Conservation (phyloP, 2,329 filamentous ascomycete species). For the Sphaerulina populicola region DNA sequence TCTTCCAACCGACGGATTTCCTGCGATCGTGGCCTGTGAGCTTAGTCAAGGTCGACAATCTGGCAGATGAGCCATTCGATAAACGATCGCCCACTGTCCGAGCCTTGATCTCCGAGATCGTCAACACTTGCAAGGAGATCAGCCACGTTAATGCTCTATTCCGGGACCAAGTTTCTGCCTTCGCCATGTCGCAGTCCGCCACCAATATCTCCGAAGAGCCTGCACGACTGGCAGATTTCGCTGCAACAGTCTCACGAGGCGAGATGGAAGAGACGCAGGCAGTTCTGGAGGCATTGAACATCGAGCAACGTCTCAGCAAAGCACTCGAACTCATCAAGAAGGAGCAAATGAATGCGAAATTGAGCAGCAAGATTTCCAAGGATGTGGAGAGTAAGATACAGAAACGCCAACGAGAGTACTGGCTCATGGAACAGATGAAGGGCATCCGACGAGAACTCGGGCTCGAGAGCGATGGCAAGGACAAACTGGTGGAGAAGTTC, state of each 20-base stretch:
- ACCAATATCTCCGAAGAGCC: slow-evolving; percentile 94
- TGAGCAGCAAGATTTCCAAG: slow-evolving; percentile 95
- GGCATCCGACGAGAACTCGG: slow-evolving; percentile 91
- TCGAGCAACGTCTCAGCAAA: slow-evolving; percentile 87
- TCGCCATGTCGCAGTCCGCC: slow-evolving; percentile 88
- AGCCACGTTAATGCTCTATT: slow-evolving; percentile 90
- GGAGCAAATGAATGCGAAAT: slow-evolving; percentile 93
- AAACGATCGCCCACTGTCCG: slow-evolving; percentile 82
- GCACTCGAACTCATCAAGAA: slow-evolving; percentile 90
- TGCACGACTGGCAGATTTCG: slow-evolving; percentile 91
- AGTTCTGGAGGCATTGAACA: slow-evolving; percentile 76
- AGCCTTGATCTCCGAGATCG: slow-evolving; percentile 92
- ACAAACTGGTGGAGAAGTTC: slow-evolving; percentile 95
- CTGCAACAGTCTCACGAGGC: slow-evolving; percentile 89
- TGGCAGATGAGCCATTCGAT: slow-evolving; percentile 80
- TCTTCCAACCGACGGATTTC: slow-evolving; percentile 78
- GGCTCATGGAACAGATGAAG: slow-evolving; percentile 99
- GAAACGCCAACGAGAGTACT: slow-evolving; percentile 95
- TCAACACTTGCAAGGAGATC: slow-evolving; percentile 98
- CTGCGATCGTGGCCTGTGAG: slow-evolving; percentile 85
- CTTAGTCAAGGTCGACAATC: slow-evolving; percentile 89
- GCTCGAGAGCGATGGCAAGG: slow-evolving; percentile 94
- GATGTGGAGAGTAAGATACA: slow-evolving; percentile 97
- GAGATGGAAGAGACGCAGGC: slow-evolving; percentile 89
- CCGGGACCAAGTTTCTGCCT: slow-evolving; percentile 93